A percentile compares a stretch with the other conserved stretches of the same genome.
Evolutionary conservation across 2,329 filamentous ascomycete genomes (phyloP).

Genomic region (Lasiodiplodia hormozganensis): DNA sequence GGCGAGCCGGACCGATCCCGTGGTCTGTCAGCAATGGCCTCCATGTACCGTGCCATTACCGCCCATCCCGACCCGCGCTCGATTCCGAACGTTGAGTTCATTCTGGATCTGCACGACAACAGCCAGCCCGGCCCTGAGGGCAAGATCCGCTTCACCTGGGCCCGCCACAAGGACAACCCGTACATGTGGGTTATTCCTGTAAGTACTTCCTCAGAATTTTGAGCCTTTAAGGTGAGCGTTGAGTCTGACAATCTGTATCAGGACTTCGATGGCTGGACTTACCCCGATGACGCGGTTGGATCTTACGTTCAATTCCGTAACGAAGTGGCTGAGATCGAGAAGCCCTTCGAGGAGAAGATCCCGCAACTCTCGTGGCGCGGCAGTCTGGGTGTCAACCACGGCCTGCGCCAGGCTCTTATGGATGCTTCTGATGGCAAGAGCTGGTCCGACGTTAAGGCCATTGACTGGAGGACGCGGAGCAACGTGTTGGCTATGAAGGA

Average conservation of each 20-base stretch:
- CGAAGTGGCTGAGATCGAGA: conserved; percentile 25
- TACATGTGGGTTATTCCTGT: conserved; percentile 23
- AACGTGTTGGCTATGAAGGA: conserved; percentile 34
- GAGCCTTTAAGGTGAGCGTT: neutral
- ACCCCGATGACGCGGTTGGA: conserved; percentile 10
- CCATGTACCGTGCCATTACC: conserved; percentile 28
- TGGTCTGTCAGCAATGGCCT: conserved; percentile 18
- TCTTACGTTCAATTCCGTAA: conserved; percentile 21
- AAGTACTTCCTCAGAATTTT: neutral
- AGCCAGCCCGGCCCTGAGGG: conserved; percentile 13
- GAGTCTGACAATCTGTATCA: neutral
- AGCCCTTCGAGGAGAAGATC: conserved; percentile 37
- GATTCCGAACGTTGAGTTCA: conserved; percentile 27
- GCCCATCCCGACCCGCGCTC: conserved; percentile 15
- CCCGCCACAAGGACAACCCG: conserved; percentile 23
- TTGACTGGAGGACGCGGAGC: conserved; percentile 31
- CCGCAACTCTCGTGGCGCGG: conserved; percentile 43
- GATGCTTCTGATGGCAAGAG: conserved; percentile 34
- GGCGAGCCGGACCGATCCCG: conserved; percentile 22
- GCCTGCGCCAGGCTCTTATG: conserved; percentile 36
- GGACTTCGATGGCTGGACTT: conserved; percentile 13
- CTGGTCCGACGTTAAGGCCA: conserved; percentile 40
- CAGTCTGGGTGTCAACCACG: conserved; percentile 36
- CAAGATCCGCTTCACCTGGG: conserved; percentile 23
- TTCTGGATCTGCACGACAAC: conserved; percentile 27